phyloP scores from a whole-genome alignment of 805 yeast species.

The Candida ascalaphidarum region DNA sequence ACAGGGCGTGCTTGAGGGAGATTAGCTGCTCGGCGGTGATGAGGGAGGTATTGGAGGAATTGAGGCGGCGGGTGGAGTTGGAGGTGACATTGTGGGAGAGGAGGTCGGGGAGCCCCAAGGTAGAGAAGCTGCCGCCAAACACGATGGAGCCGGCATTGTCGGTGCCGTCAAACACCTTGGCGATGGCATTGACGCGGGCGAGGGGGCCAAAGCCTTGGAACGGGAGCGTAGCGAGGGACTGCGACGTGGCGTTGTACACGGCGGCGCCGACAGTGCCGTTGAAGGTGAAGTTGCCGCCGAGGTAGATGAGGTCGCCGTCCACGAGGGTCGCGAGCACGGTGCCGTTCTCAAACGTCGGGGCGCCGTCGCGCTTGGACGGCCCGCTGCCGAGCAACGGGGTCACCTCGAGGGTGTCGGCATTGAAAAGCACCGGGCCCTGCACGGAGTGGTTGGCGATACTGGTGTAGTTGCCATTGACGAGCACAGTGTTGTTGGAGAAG shows the following conservation, averaged over 20 bases:
- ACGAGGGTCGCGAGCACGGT: slow-evolving; percentile 27
- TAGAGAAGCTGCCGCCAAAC: slow-evolving; percentile 72
- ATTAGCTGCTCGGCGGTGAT: slow-evolving; percentile 52
- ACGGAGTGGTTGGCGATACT: slow-evolving; percentile 16
- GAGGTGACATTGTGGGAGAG: slow-evolving; percentile 27
- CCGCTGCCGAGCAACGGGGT: slow-evolving; percentile 17
- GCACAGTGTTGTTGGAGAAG: slow-evolving; percentile 17
- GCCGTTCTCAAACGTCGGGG: slow-evolving; percentile 15
- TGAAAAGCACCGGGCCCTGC: slow-evolving; percentile 27
- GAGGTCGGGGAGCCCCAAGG: slow-evolving; percentile 46
- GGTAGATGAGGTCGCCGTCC: slow-evolving; percentile 44
- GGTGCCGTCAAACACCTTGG: slow-evolving; percentile 25
- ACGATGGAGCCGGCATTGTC: slow-evolving; percentile 43
- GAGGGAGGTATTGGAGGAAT: slow-evolving; percentile 28
- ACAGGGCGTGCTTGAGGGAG: slow-evolving; percentile 47
- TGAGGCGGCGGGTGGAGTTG: slow-evolving; percentile 21
- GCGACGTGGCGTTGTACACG: slow-evolving; percentile 45
- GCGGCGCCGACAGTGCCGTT: slow-evolving; percentile 51
- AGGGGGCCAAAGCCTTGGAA: slow-evolving; percentile 70
- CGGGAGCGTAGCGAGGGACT: slow-evolving; percentile 39
- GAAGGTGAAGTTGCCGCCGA: slow-evolving; percentile 72
- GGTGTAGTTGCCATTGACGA: slow-evolving; percentile 29
- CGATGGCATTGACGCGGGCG: slow-evolving; percentile 55
- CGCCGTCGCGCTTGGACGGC: slow-evolving; percentile 9
- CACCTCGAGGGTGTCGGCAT: slow-evolving; percentile 16